phyloP scores from a whole-genome alignment of 1,284 basidiomycete genomes.

The Cutaneotrichosporon cavernicola region DNA sequence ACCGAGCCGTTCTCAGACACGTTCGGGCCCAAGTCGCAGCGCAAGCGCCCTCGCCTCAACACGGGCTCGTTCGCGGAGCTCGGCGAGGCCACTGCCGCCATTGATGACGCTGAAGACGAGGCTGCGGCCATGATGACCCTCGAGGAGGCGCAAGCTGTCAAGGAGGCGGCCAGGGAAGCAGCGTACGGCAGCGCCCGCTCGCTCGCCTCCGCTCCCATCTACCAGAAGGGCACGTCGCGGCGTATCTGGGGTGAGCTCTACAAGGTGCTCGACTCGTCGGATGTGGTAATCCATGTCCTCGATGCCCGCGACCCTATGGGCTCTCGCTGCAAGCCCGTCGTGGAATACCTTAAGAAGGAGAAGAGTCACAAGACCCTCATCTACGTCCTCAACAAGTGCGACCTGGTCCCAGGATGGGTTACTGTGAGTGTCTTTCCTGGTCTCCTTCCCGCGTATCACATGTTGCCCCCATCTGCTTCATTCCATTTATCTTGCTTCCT shows the following conservation, averaged over 20 bases:
- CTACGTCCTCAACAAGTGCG: conserved; percentile 97
- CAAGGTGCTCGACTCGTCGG: conserved; percentile 98
- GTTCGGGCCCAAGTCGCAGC: conserved; percentile 89
- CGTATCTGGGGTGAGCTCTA: conserved; percentile 98
- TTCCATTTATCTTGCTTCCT: neutral
- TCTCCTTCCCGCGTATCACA: neutral
- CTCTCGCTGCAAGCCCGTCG: conserved; percentile 92
- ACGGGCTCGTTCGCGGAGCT: conserved; percentile 85
- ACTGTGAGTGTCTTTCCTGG: conserved; percentile 66
- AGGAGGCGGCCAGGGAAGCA: conserved; percentile 32
- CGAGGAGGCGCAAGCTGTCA: conserved; percentile 43
- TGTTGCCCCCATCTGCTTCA: neutral
- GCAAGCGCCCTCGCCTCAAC: conserved; percentile 80
- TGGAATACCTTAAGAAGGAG: conserved; percentile 92
- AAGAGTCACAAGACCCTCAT: conserved; percentile 97
- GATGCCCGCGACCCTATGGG: conserved; percentile 96
- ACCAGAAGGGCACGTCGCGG: conserved; percentile 85
- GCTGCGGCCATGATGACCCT: conserved; percentile 9
- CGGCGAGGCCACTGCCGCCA: conserved; percentile 62
- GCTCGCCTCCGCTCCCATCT: conserved; percentile 71
- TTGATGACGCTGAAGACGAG: conserved; percentile 27
- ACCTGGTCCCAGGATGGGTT: conserved; percentile 97
- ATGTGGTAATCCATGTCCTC: conserved; percentile 92
- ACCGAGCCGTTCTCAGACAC: conserved; percentile 89
- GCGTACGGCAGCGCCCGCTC: conserved; percentile 41